These are phyloP conservation scores for Pseudohalonectria lignicola DNA, from an alignment of 2,329 filamentous ascomycete species.

Conservation along the genomic window DNA sequence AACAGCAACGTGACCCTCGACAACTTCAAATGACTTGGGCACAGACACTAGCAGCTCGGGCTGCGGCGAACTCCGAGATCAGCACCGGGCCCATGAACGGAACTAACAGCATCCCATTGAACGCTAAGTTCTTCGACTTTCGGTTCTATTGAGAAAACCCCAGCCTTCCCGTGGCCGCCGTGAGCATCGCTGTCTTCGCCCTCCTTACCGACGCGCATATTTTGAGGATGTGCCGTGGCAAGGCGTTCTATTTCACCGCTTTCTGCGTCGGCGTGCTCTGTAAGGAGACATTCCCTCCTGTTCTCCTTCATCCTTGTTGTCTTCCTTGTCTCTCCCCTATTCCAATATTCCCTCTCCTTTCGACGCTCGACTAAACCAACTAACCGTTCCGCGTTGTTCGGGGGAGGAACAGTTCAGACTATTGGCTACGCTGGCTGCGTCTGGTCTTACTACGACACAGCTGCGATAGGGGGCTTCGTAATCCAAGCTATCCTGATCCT, in stretches of 20 bases:
- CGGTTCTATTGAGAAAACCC: conserved; percentile 5
- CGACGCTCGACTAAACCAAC: background rate
- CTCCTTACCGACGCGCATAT: background rate
- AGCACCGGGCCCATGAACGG: no score
- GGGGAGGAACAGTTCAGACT: conserved; percentile 2
- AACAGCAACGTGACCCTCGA: no score
- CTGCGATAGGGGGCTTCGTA: conserved; percentile 24
- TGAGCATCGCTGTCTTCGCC: conserved; percentile 5
- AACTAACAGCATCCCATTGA: no score
- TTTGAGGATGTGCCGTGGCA: conserved; percentile 1
- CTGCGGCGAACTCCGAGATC: no score
- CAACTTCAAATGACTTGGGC: no score
- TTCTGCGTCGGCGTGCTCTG: conserved; percentile 8
- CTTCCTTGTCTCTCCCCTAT: no score
- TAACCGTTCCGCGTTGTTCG: no score
- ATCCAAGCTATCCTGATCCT: conserved; percentile 31
- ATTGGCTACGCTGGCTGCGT: conserved; percentile 8
- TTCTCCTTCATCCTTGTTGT: background rate
- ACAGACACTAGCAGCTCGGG: no score
- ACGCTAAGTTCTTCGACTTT: background rate
- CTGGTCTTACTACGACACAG: conserved; percentile 17
- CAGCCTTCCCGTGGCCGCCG: conserved; percentile 3
- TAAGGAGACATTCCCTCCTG: background rate
- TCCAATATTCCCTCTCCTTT: background rate
- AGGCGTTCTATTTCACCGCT: conserved; percentile 7